These are phyloP conservation scores for Trichophyton rubrum DNA, from an alignment of 2,329 filamentous ascomycete genomes.

Conservation along the genomic window DNA sequence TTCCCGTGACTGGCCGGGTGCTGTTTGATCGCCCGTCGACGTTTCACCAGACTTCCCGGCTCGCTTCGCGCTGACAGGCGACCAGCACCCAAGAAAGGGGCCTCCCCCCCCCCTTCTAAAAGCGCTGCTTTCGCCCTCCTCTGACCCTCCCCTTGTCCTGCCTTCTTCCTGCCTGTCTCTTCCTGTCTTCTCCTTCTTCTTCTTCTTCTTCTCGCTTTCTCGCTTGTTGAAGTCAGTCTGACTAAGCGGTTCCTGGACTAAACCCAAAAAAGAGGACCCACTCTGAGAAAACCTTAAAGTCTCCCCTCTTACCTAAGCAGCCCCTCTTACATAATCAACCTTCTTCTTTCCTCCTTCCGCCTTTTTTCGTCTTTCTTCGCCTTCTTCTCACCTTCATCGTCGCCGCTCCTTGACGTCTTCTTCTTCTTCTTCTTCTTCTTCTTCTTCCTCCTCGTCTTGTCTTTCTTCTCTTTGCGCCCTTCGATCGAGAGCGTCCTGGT, in stretches of 20 bases:
- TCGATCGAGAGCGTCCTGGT: conserved; percentile 25
- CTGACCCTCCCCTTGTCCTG: neutral
- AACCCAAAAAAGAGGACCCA: neutral
- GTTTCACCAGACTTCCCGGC: neutral
- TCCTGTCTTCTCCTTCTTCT: neutral
- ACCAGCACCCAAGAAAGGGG: neutral
- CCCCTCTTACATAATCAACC: neutral
- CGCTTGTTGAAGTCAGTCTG: neutral
- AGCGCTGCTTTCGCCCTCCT: neutral
- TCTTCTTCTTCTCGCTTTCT: neutral
- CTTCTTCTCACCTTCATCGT: conserved; percentile 12
- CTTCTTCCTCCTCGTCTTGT: conserved; percentile 8
- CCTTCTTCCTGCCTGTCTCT: neutral
- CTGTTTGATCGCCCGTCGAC: neutral
- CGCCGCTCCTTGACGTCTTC: neutral
- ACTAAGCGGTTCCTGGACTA: neutral
- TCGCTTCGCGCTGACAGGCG: neutral
- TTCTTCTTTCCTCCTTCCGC: conserved; percentile 9
- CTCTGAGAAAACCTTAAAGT: neutral
- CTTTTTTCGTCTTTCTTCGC: conserved; percentile 21
- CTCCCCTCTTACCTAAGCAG: neutral
- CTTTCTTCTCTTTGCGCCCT: conserved; percentile 7
- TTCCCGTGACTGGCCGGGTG: neutral
- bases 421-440: neutral
- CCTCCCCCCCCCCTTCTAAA: neutral